Percentiles rank a stretch among this genome's conserved stretches.
phyloP scores from a whole-genome alignment of 345 rosid species.

The Citrus glauca region DNA sequence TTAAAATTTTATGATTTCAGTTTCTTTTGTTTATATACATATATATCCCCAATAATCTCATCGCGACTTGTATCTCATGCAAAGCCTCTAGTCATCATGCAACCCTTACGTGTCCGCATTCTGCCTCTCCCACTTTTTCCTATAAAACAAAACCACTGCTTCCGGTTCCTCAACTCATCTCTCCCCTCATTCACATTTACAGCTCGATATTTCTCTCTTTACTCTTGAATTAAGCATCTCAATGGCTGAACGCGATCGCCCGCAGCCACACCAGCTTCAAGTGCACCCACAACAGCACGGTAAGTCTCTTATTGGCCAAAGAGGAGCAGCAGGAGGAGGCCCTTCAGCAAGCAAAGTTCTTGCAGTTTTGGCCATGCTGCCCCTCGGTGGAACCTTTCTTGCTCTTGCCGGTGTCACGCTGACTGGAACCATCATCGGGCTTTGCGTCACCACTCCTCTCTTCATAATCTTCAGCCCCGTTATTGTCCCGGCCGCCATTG shows the following conservation, averaged over 20 bases:
- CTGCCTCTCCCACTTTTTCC: constrained; percentile 10
- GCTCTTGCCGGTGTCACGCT: constrained; percentile 63
- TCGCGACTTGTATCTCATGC: constrained; percentile 68
- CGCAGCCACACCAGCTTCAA: constrained; percentile 52
- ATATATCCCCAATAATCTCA: not conserved
- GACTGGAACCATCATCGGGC: constrained; percentile 59
- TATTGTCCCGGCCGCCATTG: constrained; percentile 63
- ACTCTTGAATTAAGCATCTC: not conserved
- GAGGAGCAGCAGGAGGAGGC: constrained; percentile 16
- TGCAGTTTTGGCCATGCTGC: constrained; percentile 48
- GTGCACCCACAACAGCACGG: constrained; percentile 47
- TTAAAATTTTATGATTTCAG: not conserved
- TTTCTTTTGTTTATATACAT: not conserved
- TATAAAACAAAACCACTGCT: constrained; percentile 16
- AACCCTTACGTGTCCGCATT: constrained; percentile 35
- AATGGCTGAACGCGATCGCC: constrained; percentile 46
- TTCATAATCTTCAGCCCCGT: constrained; percentile 77
- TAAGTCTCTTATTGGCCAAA: constrained; percentile 15
- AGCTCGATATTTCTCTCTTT: not conserved
- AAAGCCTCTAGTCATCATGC: constrained; percentile 50
- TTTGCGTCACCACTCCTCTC: constrained; percentile 53
- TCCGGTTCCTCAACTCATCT: not conserved
- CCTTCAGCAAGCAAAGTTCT: constrained; percentile 58
- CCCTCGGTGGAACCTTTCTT: constrained; percentile 59
- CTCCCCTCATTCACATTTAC: not conserved